Conservation (phyloP, 495 filamentous ascomycete species). For the Podospora anserina region DNA sequence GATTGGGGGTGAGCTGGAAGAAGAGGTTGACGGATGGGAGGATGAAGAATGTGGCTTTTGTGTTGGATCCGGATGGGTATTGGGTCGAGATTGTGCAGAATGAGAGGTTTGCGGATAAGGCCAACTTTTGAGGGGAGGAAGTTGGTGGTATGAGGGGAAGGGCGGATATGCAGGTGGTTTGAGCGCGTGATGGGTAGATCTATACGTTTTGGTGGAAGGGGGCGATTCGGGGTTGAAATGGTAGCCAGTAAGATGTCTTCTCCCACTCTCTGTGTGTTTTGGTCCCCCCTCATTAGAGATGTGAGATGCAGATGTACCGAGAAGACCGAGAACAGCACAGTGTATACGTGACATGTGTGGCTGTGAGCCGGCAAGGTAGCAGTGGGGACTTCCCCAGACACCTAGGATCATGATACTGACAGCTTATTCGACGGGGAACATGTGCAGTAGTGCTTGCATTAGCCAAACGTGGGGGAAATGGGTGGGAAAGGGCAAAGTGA, state of each 20-base stretch:
- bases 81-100: conserved; percentile 91
- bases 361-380: neutral
- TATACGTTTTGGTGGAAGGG: neutral
- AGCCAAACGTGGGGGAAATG: conserved; percentile 38
- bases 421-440: neutral
- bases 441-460: conserved; percentile 32
- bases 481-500: conserved; percentile 11
- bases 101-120: conserved; percentile 53
- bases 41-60: conserved; percentile 93
- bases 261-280: neutral
- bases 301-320: neutral
- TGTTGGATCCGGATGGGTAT: conserved; percentile 89
- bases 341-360: neutral
- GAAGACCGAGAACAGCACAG: too few relatives aligned
- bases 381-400: conserved; percentile 2
- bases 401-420: neutral
- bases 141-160: neutral
- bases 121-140: conserved; percentile 41
- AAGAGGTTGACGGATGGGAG: conserved; percentile 88
- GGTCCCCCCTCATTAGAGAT: neutral
- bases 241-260: neutral
- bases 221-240: neutral
- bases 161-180: neutral
- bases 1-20: conserved; percentile 80
- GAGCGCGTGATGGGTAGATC: conserved; percentile 10